These are phyloP conservation scores for Debaryomyces coudertii DNA, from an alignment of 1,139 yeast species.

Conservation along the genomic window DNA sequence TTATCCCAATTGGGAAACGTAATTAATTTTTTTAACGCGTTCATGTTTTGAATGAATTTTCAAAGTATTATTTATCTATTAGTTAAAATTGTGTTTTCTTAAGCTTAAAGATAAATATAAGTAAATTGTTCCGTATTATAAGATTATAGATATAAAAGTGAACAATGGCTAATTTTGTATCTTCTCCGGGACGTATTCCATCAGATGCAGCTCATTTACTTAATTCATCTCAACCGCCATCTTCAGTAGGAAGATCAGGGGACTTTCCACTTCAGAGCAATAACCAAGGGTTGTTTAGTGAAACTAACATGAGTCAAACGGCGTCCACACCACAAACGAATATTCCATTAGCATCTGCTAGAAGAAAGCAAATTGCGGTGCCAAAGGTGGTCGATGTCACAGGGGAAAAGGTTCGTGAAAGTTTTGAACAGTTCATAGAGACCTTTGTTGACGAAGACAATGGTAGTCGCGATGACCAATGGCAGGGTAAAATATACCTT, in stretches of 20 bases:
- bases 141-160: neutral
- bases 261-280: slow-evolving; percentile 28
- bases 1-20: slow-evolving; percentile 29
- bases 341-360: slow-evolving; percentile 31
- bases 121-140: neutral
- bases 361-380: slow-evolving; percentile 63
- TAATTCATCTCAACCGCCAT: slow-evolving; percentile 48
- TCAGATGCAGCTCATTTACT: slow-evolving; percentile 50
- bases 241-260: slow-evolving; percentile 45
- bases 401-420: slow-evolving; percentile 90
- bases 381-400: slow-evolving; percentile 90
- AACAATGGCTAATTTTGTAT: slow-evolving; percentile 47
- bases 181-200: slow-evolving; percentile 50
- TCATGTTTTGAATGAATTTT: slow-evolving; percentile 21
- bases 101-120: neutral
- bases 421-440: slow-evolving; percentile 83
- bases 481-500: slow-evolving; percentile 65
- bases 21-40: slow-evolving; percentile 22
- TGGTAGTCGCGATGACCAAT: slow-evolving; percentile 38
- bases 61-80: slow-evolving; percentile 36
- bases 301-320: slow-evolving; percentile 21
- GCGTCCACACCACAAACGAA: slow-evolving; percentile 24
- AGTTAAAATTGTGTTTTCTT: neutral
- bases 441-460: slow-evolving; percentile 52
- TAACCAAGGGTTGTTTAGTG: slow-evolving; percentile 24